These are phyloP conservation scores for Penicillium occitanis DNA, from an alignment of 2,329 filamentous ascomycete genomes.

Conservation along the genomic window DNA sequence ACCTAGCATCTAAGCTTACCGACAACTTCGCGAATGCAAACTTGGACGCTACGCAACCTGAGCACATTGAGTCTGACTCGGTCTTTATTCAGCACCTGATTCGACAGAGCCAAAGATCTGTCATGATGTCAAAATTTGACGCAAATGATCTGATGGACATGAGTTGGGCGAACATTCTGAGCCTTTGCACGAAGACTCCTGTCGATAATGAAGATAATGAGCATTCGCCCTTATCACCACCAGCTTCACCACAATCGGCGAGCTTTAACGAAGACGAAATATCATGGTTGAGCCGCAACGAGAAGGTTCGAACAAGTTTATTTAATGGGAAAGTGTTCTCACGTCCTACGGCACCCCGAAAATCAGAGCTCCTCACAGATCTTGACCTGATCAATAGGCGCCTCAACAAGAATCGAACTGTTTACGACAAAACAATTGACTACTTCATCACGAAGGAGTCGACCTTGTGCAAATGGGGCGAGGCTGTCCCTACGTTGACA, in stretches of 20 bases:
- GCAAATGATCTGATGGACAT: too few relatives aligned
- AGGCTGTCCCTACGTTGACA: slow-evolving; percentile 46
- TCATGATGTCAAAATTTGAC: too few relatives aligned
- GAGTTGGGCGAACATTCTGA: too few relatives aligned
- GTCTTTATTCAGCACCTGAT: too few relatives aligned
- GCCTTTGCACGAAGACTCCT: not conserved
- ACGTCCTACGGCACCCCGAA: slow-evolving; percentile 26
- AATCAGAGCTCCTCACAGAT: slow-evolving; percentile 38
- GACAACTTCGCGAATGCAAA: too few relatives aligned
- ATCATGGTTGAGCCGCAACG: slow-evolving; percentile 58
- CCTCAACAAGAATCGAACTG: slow-evolving; percentile 57
- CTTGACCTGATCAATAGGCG: slow-evolving; percentile 52
- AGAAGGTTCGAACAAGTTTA: slow-evolving; percentile 57
- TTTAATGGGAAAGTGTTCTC: slow-evolving; percentile 56
- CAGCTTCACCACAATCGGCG: not conserved
- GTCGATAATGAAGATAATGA: not conserved
- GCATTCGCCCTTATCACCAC: not conserved
- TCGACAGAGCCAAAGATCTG: too few relatives aligned
- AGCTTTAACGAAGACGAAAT: slow-evolving; percentile 49
- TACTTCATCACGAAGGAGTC: slow-evolving; percentile 59
- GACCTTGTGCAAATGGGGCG: slow-evolving; percentile 54
- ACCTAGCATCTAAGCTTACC: too few relatives aligned
- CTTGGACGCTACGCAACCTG: too few relatives aligned
- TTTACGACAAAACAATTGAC: slow-evolving; percentile 52
- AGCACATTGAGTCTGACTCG: too few relatives aligned